Base-by-base conservation (phyloP, 2,329 filamentous ascomycete species). In the Colletotrichum liriopes region DNA sequence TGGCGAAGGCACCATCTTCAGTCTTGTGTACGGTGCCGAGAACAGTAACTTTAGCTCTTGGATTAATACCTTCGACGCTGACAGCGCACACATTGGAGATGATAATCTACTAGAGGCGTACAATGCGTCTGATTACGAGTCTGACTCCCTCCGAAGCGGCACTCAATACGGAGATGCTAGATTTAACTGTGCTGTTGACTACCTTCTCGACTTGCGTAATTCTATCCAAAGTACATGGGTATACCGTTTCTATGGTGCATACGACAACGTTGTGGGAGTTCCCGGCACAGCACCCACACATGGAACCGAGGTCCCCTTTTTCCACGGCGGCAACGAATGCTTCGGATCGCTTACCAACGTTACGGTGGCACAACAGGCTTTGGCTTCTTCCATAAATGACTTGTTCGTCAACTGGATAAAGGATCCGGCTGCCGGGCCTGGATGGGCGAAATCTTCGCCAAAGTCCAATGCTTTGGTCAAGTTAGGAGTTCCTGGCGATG, bases 371-470 rank as follows among this genome's bases (percentile, higher is more conserved):
- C 77, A 84, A 63, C 84, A 85, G 65, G 81, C 79, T 1, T 76
- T 85, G 16, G 84, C 84, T 4, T 82, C 85, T 67, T 83, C 78
- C 14, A 82, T 82, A 39, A 81, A 85, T 60, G 77, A 79, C 60
- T 85, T 83, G 83, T 83, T 85, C 35, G 82, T 85, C 2, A 74
- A 76, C 4, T 85, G 83, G 82, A 83, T 85, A 73, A 85, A 85
- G 78, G 79, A 84, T 73, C 84, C 84, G 0, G 69, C 78, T 37
- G 81, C 80, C 6, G 82, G 83, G 1, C 84, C 84, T 45, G 84
- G 83, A 26, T 85, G 84, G 84, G 76, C 77, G 14, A 80, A 80
- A 39, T 78, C 77, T 16, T 76, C 73, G 1, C 78, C 81, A 2
- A 70, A 67, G n/a, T 76, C 75, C 18, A 81, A 81, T 3, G 64